Conservation (phyloP, 2,329 filamentous ascomycete genomes). For the Botrytis cinerea region DNA sequence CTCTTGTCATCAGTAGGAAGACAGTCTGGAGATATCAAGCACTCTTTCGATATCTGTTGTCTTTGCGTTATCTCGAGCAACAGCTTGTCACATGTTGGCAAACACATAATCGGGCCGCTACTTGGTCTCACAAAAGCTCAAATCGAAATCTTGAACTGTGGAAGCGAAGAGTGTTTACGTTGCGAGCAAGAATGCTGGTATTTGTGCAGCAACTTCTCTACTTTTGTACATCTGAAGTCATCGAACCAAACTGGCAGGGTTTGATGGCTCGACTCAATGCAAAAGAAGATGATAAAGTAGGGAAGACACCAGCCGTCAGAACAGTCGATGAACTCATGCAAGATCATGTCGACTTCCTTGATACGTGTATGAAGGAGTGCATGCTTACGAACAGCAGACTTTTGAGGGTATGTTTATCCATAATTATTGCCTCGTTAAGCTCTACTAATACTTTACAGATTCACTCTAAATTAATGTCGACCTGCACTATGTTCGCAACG, state of each 20-base stretch:
- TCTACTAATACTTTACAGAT: constrained; percentile 58
- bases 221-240: constrained; percentile 95
- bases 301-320: constrained; percentile 48
- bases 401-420: constrained; percentile 63
- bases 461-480: constrained; percentile 95
- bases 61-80: constrained; percentile 84
- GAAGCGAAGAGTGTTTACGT: constrained; percentile 90
- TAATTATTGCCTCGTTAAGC: too few relatives aligned
- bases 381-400: constrained; percentile 98
- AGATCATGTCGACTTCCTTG: constrained; percentile 96
- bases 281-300: constrained; percentile 51
- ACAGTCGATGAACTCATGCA: constrained; percentile 99
- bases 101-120: constrained; percentile 76
- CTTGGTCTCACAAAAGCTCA: constrained; percentile 80
- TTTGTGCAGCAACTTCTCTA: constrained; percentile 97
- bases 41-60: constrained; percentile 90
- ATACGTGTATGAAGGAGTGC: constrained; percentile 97
- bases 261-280: constrained; percentile 84
- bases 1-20: constrained; percentile 91
- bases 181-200: constrained; percentile 91
- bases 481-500: constrained; percentile 89
- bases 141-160: constrained; percentile 78
- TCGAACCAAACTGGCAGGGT: constrained; percentile 95
- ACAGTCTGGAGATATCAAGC: constrained; percentile 97
- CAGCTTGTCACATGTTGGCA: constrained; percentile 88